Conservation (phyloP, 2,329 filamentous ascomycete species). For the Daldinia sp. region DNA sequence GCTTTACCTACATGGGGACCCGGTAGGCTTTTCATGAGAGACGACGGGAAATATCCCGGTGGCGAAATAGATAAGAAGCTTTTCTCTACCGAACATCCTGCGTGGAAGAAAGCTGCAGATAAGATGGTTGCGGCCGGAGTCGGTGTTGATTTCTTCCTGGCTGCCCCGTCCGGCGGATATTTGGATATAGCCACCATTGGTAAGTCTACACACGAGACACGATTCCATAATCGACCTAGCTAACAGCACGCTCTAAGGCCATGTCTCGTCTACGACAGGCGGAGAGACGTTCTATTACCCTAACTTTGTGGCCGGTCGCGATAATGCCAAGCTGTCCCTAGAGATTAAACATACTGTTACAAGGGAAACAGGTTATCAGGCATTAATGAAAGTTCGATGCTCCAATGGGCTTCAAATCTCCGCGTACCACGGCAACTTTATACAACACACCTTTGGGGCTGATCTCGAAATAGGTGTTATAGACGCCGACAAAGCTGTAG, state of each 20-base stretch:
- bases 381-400: constrained; percentile 97
- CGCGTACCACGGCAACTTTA: constrained; percentile 94
- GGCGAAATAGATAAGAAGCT: constrained; percentile 93
- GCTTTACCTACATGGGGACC: constrained; percentile 93
- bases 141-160: constrained; percentile 93
- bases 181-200: constrained; percentile 92
- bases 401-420: constrained; percentile 94
- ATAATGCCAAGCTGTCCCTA: constrained; percentile 81
- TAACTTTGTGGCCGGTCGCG: constrained; percentile 89
- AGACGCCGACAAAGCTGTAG: constrained; percentile 92
- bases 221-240: background rate
- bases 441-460: constrained; percentile 93
- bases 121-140: constrained; percentile 89
- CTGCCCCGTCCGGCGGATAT: constrained; percentile 88
- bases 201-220: constrained; percentile 50
- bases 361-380: constrained; percentile 92
- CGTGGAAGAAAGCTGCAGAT: constrained; percentile 84
- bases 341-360: constrained; percentile 89
- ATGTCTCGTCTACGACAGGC: constrained; percentile 87
- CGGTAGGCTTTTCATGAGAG: constrained; percentile 82
- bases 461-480: constrained; percentile 94
- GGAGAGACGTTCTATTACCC: constrained; percentile 97
- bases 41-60: constrained; percentile 85
- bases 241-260: constrained; percentile 59
- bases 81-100: constrained; percentile 87